A percentile compares a stretch with the other conserved stretches of the same genome.
Conservation (phyloP, 805 yeast species). For the Tetrapisispora arboricola region DNA sequence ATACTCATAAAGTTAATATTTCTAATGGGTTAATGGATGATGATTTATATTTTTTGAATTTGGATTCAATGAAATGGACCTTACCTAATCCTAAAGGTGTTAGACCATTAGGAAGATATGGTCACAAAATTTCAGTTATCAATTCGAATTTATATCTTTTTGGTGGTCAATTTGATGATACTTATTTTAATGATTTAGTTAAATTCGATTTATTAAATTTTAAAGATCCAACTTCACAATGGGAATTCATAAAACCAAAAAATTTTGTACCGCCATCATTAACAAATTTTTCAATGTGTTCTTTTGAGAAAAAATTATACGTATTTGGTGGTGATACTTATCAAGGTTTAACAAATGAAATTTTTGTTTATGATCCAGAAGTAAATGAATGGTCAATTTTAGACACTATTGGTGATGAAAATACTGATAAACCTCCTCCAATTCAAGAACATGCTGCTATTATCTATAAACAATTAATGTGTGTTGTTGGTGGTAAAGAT, state of each 20-base stretch:
- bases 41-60: constrained; percentile 76
- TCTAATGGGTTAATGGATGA: constrained; percentile 78
- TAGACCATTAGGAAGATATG: constrained; percentile 88
- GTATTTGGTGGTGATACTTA: constrained; percentile 89
- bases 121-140: constrained; percentile 80
- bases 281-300: constrained; percentile 82
- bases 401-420: constrained; percentile 36
- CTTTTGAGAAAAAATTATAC: constrained; percentile 68
- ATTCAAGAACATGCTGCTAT: constrained; percentile 91
- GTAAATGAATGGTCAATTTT: constrained; percentile 61
- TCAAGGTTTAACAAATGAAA: constrained; percentile 56
- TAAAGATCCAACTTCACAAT: constrained; percentile 68
- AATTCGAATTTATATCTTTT: constrained; percentile 66
- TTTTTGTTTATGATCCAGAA: constrained; percentile 72
- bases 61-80: constrained; percentile 68
- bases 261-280: constrained; percentile 54
- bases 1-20: constrained; percentile 62
- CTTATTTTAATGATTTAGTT: constrained; percentile 71
- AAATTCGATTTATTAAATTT: constrained; percentile 80
- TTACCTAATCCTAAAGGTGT: constrained; percentile 62
- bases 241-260: constrained; percentile 62
- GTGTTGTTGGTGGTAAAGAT: constrained; percentile 84
- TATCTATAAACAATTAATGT: constrained; percentile 65
- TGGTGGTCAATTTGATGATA: constrained; percentile 91
- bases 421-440: constrained; percentile 51